Base-by-base conservation (phyloP, 176 grass and related monocot species). In the Pharus latifolius region DNA sequence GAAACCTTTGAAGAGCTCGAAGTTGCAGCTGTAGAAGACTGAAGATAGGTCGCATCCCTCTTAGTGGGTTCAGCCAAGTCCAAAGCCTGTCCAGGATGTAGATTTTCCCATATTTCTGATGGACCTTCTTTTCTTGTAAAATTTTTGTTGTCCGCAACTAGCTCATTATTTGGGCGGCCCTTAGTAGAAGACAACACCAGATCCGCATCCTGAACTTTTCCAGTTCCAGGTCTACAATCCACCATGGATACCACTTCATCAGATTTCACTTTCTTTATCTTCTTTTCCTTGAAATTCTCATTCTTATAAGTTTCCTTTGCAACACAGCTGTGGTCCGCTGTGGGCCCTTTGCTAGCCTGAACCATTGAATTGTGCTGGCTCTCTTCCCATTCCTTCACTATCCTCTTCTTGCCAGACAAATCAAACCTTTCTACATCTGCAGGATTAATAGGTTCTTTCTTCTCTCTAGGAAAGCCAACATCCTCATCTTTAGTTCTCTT, bases 1-100 rank as follows among this genome's bases (percentile, higher is more conserved):
- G 82, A 90, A 9, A 85, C 41, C 73, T 90, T 85, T 66, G 87
- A 89, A 72, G 87, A 89, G 58, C 87, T 89, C 7, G 87, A 85
- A 73, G 72, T 85, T 38, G 86, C 81, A 79, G 63, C 72, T 20
- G 64, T 59, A 72, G 72, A 81, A 63, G 70, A 55, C 31, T 89
- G 81, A 46, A 50, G 44, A 63, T 66, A 63, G 38, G 70, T 32
- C 1, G 37, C 45, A 63, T 88, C 85, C 55, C 62, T 88, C 74
- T 60, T 72, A 47, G 47, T 47, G n/a, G 28, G 43, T 46, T 65
- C 50, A 72, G 9, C 7, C 33, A 52, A 64, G 42, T 71, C 73
- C 20, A 83, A 50, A 43, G 26, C 76, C 63, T 64, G 56, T 46
- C 62, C 45, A 69, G 64, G 70, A 57, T 45, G 69, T 60, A 49